phyloP scores from a whole-genome alignment of 2,329 filamentous ascomycete species.

The Penicillium hordei region DNA sequence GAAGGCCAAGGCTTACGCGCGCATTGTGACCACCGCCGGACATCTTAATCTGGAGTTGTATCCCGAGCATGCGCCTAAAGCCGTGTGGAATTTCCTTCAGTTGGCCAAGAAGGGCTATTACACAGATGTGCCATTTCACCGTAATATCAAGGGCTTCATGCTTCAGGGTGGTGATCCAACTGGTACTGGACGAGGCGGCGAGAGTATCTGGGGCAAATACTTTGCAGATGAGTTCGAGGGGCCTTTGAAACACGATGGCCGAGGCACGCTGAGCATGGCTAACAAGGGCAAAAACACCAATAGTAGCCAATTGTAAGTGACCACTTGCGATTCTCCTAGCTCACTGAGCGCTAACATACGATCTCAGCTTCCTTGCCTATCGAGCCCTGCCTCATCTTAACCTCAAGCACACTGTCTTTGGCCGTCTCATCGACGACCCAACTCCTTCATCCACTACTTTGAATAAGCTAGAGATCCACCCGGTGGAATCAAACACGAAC shows the following conservation, averaged over 20 bases:
- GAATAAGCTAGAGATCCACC: constrained; percentile 71
- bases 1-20: constrained; percentile 86
- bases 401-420: constrained; percentile 96
- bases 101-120: constrained; percentile 90
- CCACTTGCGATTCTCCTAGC: neutral
- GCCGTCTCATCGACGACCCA: constrained; percentile 70
- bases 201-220: constrained; percentile 89
- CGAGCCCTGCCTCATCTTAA: constrained; percentile 81
- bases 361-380: constrained; percentile 78
- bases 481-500: constrained; percentile 70
- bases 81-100: constrained; percentile 95
- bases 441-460: constrained; percentile 53
- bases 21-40: constrained; percentile 82
- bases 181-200: constrained; percentile 85
- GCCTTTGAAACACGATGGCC: constrained; percentile 74
- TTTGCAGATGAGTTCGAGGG: constrained; percentile 94
- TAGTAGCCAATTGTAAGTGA: constrained; percentile 72
- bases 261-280: constrained; percentile 88
- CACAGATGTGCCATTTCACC: constrained; percentile 77
- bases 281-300: constrained; percentile 99
- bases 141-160: constrained; percentile 96
- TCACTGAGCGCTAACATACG: constrained; percentile 2
- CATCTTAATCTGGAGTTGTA: constrained; percentile 85
- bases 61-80: constrained; percentile 85
- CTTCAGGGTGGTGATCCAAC: constrained; percentile 95